Conservation (phyloP, 768 basidiomycete species). For the Pleurotus citrinopileatus region DNA sequence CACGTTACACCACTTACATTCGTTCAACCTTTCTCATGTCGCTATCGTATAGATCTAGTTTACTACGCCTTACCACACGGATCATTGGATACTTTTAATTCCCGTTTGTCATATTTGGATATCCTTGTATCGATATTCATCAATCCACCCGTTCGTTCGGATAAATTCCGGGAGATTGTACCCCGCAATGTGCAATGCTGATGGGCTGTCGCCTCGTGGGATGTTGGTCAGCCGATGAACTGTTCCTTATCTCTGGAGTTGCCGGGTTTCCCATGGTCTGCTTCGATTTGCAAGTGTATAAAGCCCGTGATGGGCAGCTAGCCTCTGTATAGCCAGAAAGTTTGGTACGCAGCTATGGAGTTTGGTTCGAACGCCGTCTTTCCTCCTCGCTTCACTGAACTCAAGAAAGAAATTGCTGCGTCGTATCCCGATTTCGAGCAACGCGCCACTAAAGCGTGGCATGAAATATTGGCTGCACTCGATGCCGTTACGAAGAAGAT, state of each 20-base stretch:
- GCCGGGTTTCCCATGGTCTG: neutral
- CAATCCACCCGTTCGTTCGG: neutral
- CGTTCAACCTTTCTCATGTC: neutral
- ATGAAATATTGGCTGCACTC: slow-evolving; percentile 52
- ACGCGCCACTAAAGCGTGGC: slow-evolving; percentile 53
- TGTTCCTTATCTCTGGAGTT: slow-evolving; percentile 1
- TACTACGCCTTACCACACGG: neutral
- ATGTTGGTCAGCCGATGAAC: neutral
- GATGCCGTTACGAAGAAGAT: slow-evolving; percentile 42
- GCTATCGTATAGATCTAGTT: neutral
- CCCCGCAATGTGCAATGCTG: neutral
- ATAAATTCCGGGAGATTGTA: neutral
- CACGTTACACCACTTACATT: neutral
- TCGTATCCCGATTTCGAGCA: slow-evolving; percentile 50
- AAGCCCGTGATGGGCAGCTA: too few relatives aligned
- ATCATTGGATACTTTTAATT: too few relatives aligned
- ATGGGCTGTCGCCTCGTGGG: neutral
- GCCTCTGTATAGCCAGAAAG: too few relatives aligned
- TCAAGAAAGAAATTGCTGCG: slow-evolving; percentile 56
- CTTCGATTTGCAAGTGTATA: neutral
- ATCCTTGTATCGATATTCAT: neutral
- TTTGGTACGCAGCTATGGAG: too few relatives aligned
- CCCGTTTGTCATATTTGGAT: neutral
- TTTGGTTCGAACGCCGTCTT: slow-evolving; percentile 15
- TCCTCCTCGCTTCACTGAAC: slow-evolving; percentile 51